Percentiles rank a stretch among this genome's conserved stretches.
phyloP scores from a whole-genome alignment of 371 early-diverging fungal genomes.

The Mucor racemosus region DNA sequence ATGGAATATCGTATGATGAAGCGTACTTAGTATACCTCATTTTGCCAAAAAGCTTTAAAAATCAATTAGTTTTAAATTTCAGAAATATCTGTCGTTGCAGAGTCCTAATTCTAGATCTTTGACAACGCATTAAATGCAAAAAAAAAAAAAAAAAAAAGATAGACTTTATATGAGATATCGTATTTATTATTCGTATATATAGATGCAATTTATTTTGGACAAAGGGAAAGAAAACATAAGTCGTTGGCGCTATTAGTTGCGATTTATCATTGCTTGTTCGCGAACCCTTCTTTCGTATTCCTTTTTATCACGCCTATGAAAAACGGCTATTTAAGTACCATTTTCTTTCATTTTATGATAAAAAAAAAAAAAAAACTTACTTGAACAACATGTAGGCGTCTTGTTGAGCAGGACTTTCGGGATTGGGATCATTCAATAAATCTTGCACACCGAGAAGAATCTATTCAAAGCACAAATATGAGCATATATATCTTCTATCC shows the following conservation, averaged over 20 bases:
- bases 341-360: background rate
- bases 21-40: too few species aligned
- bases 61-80: too few species aligned
- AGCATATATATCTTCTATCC: background rate
- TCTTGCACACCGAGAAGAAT: constrained; percentile 92
- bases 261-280: constrained; percentile 69
- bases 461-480: constrained; percentile 35
- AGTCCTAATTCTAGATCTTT: too few species aligned
- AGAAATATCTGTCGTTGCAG: too few species aligned
- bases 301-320: constrained; percentile 59
- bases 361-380: constrained; percentile 39
- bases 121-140: too few species aligned
- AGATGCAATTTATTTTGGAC: too few species aligned
- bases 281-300: constrained; percentile 80
- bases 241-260: background rate
- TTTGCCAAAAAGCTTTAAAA: too few species aligned
- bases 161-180: too few species aligned
- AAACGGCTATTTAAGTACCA: background rate
- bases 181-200: too few species aligned
- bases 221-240: too few species aligned
- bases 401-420: constrained; percentile 93
- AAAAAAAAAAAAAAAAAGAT: too few species aligned
- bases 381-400: constrained; percentile 92
- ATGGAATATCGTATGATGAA: too few species aligned
- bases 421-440: constrained; percentile 96